These are phyloP conservation scores for Fusarium sp. DNA, from an alignment of 2,329 filamentous ascomycete genomes.

Conservation along the genomic window DNA sequence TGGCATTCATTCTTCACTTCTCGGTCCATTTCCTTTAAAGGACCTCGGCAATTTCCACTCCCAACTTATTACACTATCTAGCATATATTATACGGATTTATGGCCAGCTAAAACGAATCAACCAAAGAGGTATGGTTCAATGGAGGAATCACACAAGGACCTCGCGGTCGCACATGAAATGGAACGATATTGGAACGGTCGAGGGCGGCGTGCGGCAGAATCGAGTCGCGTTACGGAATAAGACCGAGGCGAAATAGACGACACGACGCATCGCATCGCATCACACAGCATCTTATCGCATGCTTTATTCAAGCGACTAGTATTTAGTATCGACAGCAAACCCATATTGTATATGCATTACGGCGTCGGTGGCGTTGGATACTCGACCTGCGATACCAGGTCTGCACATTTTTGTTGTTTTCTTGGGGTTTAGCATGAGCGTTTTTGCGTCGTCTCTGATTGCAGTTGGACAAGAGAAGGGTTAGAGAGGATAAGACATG, in stretches of 20 bases:
- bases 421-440: slow-evolving; percentile 1
- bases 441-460: background rate
- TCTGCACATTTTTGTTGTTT: slow-evolving; percentile 27
- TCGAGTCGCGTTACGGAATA: slow-evolving; percentile 16
- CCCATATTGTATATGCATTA: slow-evolving; percentile 36
- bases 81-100: slow-evolving; percentile 23
- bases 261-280: slow-evolving; percentile 21
- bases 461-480: background rate
- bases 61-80: slow-evolving; percentile 14
- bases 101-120: slow-evolving; percentile 21
- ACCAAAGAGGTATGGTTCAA: slow-evolving; percentile 25
- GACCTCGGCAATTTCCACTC: slow-evolving; percentile 3
- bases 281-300: slow-evolving; percentile 17
- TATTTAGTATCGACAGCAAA: slow-evolving; percentile 4
- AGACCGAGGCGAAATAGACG: slow-evolving; percentile 26
- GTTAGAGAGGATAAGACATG: background rate
- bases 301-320: slow-evolving; percentile 8
- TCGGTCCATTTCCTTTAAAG: slow-evolving; percentile 12
- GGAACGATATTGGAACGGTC: slow-evolving; percentile 25
- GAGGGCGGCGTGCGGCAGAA: slow-evolving; percentile 11
- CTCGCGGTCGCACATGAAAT: slow-evolving; percentile 38
- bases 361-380: slow-evolving; percentile 39
- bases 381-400: slow-evolving; percentile 32
- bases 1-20: slow-evolving; percentile 29
- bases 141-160: slow-evolving; percentile 28